Base-by-base conservation (phyloP, 2,329 filamentous ascomycete genomes). In the Aspergillus terreus region DNA sequence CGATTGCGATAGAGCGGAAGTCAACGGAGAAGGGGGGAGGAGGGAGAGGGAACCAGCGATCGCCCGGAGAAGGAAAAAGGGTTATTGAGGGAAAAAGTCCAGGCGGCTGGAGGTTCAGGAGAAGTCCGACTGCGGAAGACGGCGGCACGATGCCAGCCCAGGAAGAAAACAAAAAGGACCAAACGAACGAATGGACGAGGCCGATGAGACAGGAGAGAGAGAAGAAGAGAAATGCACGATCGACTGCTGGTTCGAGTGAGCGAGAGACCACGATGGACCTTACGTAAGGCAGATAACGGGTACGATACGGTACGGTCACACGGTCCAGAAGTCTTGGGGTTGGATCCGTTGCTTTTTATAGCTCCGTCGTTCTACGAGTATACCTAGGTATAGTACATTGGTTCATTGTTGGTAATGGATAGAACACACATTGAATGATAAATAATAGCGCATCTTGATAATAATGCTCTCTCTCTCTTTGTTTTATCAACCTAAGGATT, bases 271-370 rank as follows among this genome's bases (percentile, higher is more conserved):
- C 35, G 35, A 38, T 17, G 14, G 35, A 38, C 35, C 27, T 30
- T 30, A 30, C 27, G 27, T 30, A 30, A 30, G 27, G 27, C 10
- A 30, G 27, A 30, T 30, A 11, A 30, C 27, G 7, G 27, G 27
- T 30, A 30, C 7, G 27, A 7, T 30, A 30, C 27, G 27, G 27
- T 30, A 30, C 27, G 27, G 27, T 30, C 7, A 30, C 41, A 30
- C 27, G 27, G 27, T 30, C 27, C 27, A 30, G 9, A 11, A 10
- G 27, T 30, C 45, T 51, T 44, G 25, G 32, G 48, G 51, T 46
- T 54, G 41, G 48, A 44, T 41, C 44, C 38, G 46, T 48, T 51
- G 43, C 52, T 57, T 57, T 52, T 52, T 47, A 43, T 45, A 53
- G 54, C 21, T 25, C 43, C 15, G 30, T 32, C 15, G 35, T 4